Conservation (phyloP, 768 basidiomycete genomes). For the Agrocybe praecox region DNA sequence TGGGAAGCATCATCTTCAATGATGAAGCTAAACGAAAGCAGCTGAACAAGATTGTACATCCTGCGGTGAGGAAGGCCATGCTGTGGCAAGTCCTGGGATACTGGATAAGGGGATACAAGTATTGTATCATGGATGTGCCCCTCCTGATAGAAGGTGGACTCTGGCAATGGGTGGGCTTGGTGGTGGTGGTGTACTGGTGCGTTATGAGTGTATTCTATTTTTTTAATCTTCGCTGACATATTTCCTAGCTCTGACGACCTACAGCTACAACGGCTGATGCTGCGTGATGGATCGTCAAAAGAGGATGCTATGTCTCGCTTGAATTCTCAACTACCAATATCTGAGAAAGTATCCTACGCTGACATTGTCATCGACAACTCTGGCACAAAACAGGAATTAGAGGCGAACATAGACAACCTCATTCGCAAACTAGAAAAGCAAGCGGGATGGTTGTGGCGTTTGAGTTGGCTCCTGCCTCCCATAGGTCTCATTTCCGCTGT, state of each 20-base stretch:
- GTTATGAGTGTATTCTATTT: slow-evolving; percentile 18
- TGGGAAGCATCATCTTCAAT: slow-evolving; percentile 85
- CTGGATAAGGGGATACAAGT: slow-evolving; percentile 80
- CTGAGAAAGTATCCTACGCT: slow-evolving; percentile 81
- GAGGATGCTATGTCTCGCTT: slow-evolving; percentile 77
- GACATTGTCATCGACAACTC: slow-evolving; percentile 91
- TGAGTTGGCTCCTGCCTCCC: slow-evolving; percentile 65
- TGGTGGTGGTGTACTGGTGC: slow-evolving; percentile 93
- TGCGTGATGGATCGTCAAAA: slow-evolving; percentile 66
- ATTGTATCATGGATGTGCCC: slow-evolving; percentile 89
- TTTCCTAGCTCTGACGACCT: slow-evolving; percentile 70
- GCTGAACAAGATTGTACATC: slow-evolving; percentile 89
- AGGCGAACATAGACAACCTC: slow-evolving; percentile 52
- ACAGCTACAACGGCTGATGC: slow-evolving; percentile 82
- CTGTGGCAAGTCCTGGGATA: slow-evolving; percentile 60
- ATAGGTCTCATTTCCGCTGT: slow-evolving; percentile 48
- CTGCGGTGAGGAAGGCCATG: slow-evolving; percentile 85
- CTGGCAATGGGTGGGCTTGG: slow-evolving; percentile 80
- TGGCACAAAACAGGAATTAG: slow-evolving; percentile 69
- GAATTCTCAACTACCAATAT: slow-evolving; percentile 77
- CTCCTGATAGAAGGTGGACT: slow-evolving; percentile 87
- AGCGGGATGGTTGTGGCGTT: slow-evolving; percentile 58
- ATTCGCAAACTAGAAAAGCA: slow-evolving; percentile 43
- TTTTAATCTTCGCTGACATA: not conserved
- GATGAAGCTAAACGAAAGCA: slow-evolving; percentile 69